phyloP scores from a whole-genome alignment of 306 rosid species.

The Prunus persica region Prunus_persica_NCBIv2 NC_034015.1:21189501-21190000 shows the following conservation, averaged over 20 bases:
- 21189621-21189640: conserved; percentile 55
- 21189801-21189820: conserved; percentile 80
- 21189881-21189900: conserved; percentile 39
- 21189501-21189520: conserved; percentile 67
- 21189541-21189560: conserved; percentile 57
- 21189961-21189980: conserved; percentile 92
- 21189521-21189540: conserved; percentile 77
- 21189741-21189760: conserved; percentile 60
- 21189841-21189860: conserved; percentile 51
- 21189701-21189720: conserved; percentile 96
- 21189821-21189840: conserved; percentile 54
- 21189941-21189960: conserved; percentile 83
- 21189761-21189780: conserved; percentile 70
- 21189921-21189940: conserved; percentile 88
- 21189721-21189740: conserved; percentile 88
- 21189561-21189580: conserved; percentile 71
- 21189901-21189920: conserved; percentile 53
- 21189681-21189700: conserved; percentile 89
- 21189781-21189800: conserved; percentile 76
- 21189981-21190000: conserved; percentile 63
- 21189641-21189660: conserved; percentile 49
- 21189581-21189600: conserved; percentile 72
- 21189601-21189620: conserved; percentile 86
- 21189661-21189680: conserved; percentile 82
- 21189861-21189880: conserved; percentile 29